Conservation (phyloP, 768 basidiomycete genomes). For the Fistulinella prunicolor region DNA sequence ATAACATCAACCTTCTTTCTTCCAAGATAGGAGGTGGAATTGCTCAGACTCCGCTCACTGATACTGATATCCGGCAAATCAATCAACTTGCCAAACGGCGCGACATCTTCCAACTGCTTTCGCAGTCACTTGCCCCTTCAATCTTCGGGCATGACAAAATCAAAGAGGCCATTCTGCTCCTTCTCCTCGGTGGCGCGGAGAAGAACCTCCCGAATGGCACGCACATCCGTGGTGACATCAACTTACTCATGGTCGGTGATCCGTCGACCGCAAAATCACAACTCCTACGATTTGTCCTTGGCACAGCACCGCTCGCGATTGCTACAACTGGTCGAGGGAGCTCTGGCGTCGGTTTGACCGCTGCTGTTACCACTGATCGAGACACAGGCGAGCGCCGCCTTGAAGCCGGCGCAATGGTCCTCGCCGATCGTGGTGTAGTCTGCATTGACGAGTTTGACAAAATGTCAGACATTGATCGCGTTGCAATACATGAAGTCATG, state of each 20-base stretch:
- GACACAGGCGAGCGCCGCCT: conserved; percentile 96
- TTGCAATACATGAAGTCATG: conserved; percentile 99
- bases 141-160: conserved; percentile 97
- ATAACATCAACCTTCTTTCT: conserved; percentile 91
- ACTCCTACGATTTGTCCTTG: conserved; percentile 90
- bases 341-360: conserved; percentile 98
- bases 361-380: conserved; percentile 96
- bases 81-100: conserved; percentile 88
- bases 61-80: conserved; percentile 92
- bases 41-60: conserved; percentile 88
- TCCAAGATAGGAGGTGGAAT: conserved; percentile 95
- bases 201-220: conserved; percentile 98
- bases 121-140: conserved; percentile 93
- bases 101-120: conserved; percentile 84
- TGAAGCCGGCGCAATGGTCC: conserved; percentile 99
- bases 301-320: conserved; percentile 94
- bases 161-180: conserved; percentile 88
- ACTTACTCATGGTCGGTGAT: conserved; percentile 98
- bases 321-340: conserved; percentile 97
- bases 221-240: conserved; percentile 99
- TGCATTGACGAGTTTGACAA: conserved; percentile 99
- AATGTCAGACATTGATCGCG: conserved; percentile 98
- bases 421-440: conserved; percentile 97
- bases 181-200: conserved; percentile 94
- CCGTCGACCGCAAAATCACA: conserved; percentile 99